Evolutionary conservation across 768 basidiomycete species (phyloP).

Genomic region (Clitopilus passeckerianus): DNA sequence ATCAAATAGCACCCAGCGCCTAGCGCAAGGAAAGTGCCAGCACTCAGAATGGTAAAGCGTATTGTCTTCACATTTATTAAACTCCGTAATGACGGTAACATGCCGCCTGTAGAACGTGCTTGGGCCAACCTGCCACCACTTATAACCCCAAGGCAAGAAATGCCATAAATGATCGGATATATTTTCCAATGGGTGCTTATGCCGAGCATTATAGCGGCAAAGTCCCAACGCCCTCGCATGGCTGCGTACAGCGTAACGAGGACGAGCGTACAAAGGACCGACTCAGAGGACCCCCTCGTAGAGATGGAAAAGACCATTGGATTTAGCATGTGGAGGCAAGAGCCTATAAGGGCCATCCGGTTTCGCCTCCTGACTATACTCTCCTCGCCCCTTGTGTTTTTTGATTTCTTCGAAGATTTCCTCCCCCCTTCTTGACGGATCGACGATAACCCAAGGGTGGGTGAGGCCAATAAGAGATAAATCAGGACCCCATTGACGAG

Average conservation of each 20-base stretch:
- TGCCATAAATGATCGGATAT: slow-evolving; percentile 89
- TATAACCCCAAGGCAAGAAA: slow-evolving; percentile 64
- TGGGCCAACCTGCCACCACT: slow-evolving; percentile 11
- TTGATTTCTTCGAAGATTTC: slow-evolving; percentile 2
- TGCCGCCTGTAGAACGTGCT: background rate
- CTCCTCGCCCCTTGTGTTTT: slow-evolving; percentile 8
- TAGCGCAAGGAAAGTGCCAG: slow-evolving; percentile 59
- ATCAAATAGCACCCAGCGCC: slow-evolving; percentile 66
- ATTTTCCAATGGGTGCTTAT: slow-evolving; percentile 95
- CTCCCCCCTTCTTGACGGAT: slow-evolving; percentile 5
- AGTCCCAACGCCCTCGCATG: slow-evolving; percentile 52
- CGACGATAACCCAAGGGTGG: slow-evolving; percentile 32
- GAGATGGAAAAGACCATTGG: slow-evolving; percentile 95
- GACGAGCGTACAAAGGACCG: slow-evolving; percentile 77
- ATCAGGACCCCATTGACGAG: slow-evolving; percentile 75
- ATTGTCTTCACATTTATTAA: slow-evolving; percentile 48
- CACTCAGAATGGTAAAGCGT: slow-evolving; percentile 67
- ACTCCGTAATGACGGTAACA: slow-evolving; percentile 27
- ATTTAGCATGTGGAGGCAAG: slow-evolving; percentile 79
- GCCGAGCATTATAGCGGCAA: slow-evolving; percentile 71
- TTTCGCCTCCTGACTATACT: background rate
- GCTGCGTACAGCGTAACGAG: slow-evolving; percentile 62
- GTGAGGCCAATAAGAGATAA: slow-evolving; percentile 50
- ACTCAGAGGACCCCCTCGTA: slow-evolving; percentile 94
- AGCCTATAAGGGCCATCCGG: slow-evolving; percentile 48